Conservation (phyloP, 202 grass and related monocot species). For the Hordeum pubiflorum region DNA sequence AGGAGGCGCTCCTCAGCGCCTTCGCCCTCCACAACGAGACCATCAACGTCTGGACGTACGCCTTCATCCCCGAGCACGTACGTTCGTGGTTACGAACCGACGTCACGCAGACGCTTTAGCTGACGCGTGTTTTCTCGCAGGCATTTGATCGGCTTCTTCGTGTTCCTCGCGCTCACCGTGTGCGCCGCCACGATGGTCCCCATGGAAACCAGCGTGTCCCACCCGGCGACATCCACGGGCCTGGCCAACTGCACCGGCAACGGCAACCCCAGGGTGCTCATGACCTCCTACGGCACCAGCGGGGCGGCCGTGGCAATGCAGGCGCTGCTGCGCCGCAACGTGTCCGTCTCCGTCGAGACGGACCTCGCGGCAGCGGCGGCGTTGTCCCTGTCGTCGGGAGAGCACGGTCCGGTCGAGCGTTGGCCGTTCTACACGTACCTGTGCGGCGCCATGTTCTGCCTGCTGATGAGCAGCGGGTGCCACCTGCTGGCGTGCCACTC, state of each 20-base stretch:
- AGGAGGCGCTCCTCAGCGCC: conserved; percentile 60
- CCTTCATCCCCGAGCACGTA: neutral
- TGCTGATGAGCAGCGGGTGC: conserved; percentile 73
- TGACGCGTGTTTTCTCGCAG: conserved; percentile 19
- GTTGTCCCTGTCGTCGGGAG: neutral
- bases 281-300: neutral
- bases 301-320: neutral
- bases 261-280: neutral
- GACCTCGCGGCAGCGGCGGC: neutral
- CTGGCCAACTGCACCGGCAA: conserved; percentile 14
- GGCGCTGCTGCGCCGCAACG: conserved; percentile 7
- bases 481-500: conserved; percentile 85
- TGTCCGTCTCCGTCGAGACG: neutral
- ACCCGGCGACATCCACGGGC: neutral
- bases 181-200: conserved; percentile 41
- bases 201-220: neutral
- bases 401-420: conserved; percentile 1
- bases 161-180: conserved; percentile 69
- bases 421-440: conserved; percentile 89
- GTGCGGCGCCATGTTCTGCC: conserved; percentile 74
- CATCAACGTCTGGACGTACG: conserved; percentile 88
- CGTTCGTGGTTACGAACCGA: too few species aligned
- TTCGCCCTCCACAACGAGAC: conserved; percentile 89
- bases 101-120: neutral
- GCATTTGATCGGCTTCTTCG: conserved; percentile 76